Conservation (phyloP, 352 stramenopile species). For the Plasmopara viticola region DNA sequence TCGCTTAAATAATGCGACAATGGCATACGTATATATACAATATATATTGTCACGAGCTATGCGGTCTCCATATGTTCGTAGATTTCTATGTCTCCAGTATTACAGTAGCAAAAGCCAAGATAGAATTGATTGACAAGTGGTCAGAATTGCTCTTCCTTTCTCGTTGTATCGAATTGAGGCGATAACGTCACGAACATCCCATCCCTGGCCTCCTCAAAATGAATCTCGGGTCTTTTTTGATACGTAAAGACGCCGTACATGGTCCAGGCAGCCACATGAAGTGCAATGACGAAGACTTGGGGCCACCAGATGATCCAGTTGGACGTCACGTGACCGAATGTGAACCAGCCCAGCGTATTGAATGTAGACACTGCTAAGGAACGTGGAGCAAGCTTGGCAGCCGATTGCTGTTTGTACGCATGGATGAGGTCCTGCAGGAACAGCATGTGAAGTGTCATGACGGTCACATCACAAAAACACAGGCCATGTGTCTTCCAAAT, state of each 20-base stretch:
- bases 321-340: conserved; percentile 34
- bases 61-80: too few relatives aligned
- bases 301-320: conserved; percentile 52
- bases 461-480: conserved; percentile 28
- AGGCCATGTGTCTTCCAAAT: conserved; percentile 28
- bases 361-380: conserved; percentile 35
- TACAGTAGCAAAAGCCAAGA: too few relatives aligned
- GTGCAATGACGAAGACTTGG: conserved; percentile 34
- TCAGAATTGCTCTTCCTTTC: conserved; percentile 1
- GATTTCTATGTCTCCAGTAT: too few relatives aligned
- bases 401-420: conserved; percentile 33
- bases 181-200: conserved; percentile 13
- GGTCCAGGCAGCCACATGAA: conserved; percentile 25
- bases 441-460: conserved; percentile 32
- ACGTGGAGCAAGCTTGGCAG: conserved; percentile 26
- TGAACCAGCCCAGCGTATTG: conserved; percentile 51
- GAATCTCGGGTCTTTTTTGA: conserved; percentile 4
- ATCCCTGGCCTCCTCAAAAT: conserved; percentile 9
- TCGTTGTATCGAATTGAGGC: conserved; percentile 10
- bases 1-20: too few relatives aligned
- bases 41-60: too few relatives aligned
- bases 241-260: conserved; percentile 29
- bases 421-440: conserved; percentile 34
- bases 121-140: too few relatives aligned
- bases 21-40: too few relatives aligned